phyloP scores from a whole-genome alignment of 257 asterid genomes.

The Capsicum chinense region DNA sequence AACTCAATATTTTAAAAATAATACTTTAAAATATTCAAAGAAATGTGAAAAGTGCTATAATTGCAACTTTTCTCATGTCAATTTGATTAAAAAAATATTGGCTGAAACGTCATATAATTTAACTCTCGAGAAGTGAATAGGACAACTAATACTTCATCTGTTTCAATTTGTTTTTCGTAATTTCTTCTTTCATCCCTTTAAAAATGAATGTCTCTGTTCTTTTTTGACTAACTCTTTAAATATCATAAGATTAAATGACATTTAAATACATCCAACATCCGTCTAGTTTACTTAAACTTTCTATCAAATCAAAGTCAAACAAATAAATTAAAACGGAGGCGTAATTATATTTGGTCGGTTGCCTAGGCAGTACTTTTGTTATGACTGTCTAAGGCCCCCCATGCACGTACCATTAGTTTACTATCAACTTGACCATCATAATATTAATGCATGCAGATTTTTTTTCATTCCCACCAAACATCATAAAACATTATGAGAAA shows the following conservation, averaged over 20 bases:
- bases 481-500: background rate
- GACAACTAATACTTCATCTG: background rate
- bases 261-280: no score
- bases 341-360: constrained; percentile 1
- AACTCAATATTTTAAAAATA: background rate
- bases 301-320: no score
- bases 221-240: no score
- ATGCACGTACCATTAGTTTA: background rate
- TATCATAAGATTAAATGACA: no score
- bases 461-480: background rate
- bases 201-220: no score
- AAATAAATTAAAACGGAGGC: background rate
- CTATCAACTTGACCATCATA: background rate
- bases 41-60: background rate
- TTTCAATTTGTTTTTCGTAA: no score
- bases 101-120: no score
- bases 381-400: background rate
- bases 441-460: background rate
- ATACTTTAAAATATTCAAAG: background rate
- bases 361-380: background rate
- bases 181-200: no score
- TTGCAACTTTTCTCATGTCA: background rate
- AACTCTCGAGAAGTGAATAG: background rate
- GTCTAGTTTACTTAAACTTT: no score
- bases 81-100: no score